Percentiles rank a stretch among this genome's conserved stretches.
phyloP scores from a whole-genome alignment of 1,284 basidiomycete species.

The Ustilago curta region DNA sequence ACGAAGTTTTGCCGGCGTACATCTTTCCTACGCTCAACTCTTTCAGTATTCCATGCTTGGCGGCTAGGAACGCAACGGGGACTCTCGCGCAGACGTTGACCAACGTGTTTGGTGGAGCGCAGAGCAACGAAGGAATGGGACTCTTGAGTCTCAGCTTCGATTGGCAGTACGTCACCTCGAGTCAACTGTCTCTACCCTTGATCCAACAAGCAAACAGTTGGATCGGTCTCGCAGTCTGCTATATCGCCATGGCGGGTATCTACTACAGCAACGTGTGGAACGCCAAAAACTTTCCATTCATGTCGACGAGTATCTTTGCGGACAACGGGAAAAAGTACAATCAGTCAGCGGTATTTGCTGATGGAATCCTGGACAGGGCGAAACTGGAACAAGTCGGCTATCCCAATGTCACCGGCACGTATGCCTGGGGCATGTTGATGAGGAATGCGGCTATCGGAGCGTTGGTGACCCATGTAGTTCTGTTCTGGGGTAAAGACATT shows the following conservation, averaged over 20 bases:
- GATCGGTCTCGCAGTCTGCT: conserved; percentile 58
- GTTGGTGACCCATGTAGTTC: conserved; percentile 74
- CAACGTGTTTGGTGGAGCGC: conserved; percentile 66
- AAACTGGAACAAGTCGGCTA: conserved; percentile 61
- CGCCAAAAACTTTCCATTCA: conserved; percentile 49
- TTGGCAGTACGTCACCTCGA: conserved; percentile 64
- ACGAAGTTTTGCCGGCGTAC: conserved; percentile 71
- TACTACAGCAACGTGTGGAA: conserved; percentile 62
- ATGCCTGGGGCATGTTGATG: conserved; percentile 75
- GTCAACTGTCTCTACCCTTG: conserved; percentile 54
- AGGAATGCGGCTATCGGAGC: conserved; percentile 71
- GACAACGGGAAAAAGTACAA: conserved; percentile 67
- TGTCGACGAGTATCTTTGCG: conserved; percentile 45
- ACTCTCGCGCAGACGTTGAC: conserved; percentile 37
- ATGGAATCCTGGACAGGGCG: conserved; percentile 32
- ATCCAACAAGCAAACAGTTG: conserved; percentile 62
- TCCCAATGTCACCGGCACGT: conserved; percentile 70
- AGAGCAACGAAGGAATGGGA: conserved; percentile 55
- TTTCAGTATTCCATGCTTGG: conserved; percentile 71
- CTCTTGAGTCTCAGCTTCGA: conserved; percentile 48
- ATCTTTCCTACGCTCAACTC: conserved; percentile 69
- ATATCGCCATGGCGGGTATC: conserved; percentile 49
- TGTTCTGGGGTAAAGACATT: conserved; percentile 71
- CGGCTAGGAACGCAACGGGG: conserved; percentile 72
- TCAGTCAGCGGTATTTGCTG: conserved; percentile 70